A percentile compares a stretch with the other conserved stretches of the same genome.
phyloP scores from a whole-genome alignment of 1,139 yeast genomes.

The Pneumocystis sp. region DNA sequence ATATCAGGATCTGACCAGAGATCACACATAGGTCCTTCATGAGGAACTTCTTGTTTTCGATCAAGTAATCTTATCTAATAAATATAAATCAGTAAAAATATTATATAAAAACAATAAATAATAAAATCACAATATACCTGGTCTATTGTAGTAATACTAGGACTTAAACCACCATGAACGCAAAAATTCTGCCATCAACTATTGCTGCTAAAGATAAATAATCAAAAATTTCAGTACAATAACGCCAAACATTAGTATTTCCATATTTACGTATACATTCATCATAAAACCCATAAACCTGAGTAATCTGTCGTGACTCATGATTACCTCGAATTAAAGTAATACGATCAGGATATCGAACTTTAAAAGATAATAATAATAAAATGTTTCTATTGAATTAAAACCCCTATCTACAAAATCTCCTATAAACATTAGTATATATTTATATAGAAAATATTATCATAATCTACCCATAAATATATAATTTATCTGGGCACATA shows the following conservation, averaged over 20 bases:
- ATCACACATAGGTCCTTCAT: constrained; percentile 98
- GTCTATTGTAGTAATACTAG: constrained; percentile 79
- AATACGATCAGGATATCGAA: constrained; percentile 78
- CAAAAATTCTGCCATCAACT: constrained; percentile 71
- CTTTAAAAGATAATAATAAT: constrained; percentile 63
- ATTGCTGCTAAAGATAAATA: constrained; percentile 88
- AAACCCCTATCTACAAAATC: constrained; percentile 88
- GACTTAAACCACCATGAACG: constrained; percentile 92
- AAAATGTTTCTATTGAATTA: constrained; percentile 80
- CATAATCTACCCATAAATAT: constrained; percentile 46
- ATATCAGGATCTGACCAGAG: constrained; percentile 98
- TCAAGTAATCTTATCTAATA: constrained; percentile 60
- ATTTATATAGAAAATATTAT: background rate
- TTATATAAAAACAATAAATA: background rate
- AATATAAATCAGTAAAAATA: background rate
- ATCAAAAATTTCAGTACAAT: constrained; percentile 69
- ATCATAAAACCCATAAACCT: constrained; percentile 95
- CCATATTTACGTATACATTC: constrained; percentile 95
- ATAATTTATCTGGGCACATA: constrained; percentile 65
- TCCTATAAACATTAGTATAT: constrained; percentile 13
- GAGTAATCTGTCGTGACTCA: constrained; percentile 92
- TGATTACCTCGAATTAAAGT: constrained; percentile 93
- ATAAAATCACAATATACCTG: constrained; percentile 18
- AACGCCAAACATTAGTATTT: constrained; percentile 84
- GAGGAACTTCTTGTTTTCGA: constrained; percentile 92